These are phyloP conservation scores for Solanum chiquidenum DNA, from an alignment of 257 asterid genomes.

Conservation along the genomic window DNA sequence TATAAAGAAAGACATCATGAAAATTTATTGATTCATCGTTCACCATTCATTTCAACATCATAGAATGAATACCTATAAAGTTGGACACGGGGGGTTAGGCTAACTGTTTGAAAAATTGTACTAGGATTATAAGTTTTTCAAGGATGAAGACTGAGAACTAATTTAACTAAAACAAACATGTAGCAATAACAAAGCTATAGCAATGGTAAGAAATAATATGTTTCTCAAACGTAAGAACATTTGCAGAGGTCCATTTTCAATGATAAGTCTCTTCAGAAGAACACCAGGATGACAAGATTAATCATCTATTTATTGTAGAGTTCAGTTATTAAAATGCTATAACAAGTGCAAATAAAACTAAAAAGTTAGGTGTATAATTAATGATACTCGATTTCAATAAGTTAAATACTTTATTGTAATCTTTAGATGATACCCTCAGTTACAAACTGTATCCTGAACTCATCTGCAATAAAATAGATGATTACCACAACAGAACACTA, in stretches of 20 bases:
- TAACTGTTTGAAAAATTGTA: neutral
- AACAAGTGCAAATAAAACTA: neutral
- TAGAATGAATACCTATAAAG: neutral
- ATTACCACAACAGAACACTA: no score
- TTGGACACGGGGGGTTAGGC: neutral
- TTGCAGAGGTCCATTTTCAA: no score
- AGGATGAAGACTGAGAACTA: neutral
- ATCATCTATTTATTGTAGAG: no score
- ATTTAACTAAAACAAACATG: conserved; percentile 4
- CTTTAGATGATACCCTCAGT: neutral
- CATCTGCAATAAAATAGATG: neutral
- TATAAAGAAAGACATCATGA: neutral
- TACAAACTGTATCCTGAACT: neutral
- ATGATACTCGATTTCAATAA: neutral
- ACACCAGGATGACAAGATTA: no score
- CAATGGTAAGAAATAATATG: neutral
- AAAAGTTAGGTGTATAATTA: neutral
- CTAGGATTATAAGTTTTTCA: neutral
- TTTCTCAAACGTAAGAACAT: neutral
- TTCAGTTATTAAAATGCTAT: neutral
- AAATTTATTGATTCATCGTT: no score
- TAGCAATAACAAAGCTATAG: no score
- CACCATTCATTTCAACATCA: neutral
- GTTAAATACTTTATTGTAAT: no score
- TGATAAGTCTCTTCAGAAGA: no score